phyloP scores from a whole-genome alignment of 2,329 filamentous ascomycete species.

The Fusarium azukiicola region DNA sequence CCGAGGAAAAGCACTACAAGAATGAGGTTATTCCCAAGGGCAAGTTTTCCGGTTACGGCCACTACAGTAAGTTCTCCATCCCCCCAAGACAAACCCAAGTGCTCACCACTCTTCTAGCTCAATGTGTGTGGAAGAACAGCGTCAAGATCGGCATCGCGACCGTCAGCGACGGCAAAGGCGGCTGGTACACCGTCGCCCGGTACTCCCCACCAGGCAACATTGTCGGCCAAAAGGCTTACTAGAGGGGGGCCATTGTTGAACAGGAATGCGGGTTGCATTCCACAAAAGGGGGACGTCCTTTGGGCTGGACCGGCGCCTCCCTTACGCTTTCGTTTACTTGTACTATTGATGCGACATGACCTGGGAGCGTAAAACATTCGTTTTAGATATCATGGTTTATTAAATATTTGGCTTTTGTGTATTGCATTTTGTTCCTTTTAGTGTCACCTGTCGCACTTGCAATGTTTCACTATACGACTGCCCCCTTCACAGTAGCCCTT shows the following conservation, averaged over 20 bases:
- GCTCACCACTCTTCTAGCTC: slow-evolving; percentile 43
- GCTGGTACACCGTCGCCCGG: slow-evolving; percentile 59
- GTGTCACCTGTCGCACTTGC: background rate
- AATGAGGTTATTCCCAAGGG: slow-evolving; percentile 48
- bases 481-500: background rate
- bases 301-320: slow-evolving; percentile 20
- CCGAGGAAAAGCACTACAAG: slow-evolving; percentile 46
- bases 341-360: background rate
- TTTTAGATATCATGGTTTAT: slow-evolving; percentile 18
- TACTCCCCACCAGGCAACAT: slow-evolving; percentile 60
- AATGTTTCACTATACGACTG: background rate
- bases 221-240: slow-evolving; percentile 57
- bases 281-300: background rate
- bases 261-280: background rate
- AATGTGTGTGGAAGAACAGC: slow-evolving; percentile 58
- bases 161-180: slow-evolving; percentile 53
- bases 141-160: slow-evolving; percentile 59
- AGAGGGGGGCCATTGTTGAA: background rate
- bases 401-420: slow-evolving; percentile 10
- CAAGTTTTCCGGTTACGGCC: slow-evolving; percentile 51
- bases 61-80: slow-evolving; percentile 50
- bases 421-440: background rate
- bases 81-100: accelerated
- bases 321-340: slow-evolving; percentile 38
- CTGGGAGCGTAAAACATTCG: slow-evolving; percentile 9